phyloP scores from a whole-genome alignment of 176 grass and related monocot species.

The Eremochloa ophiuroides region DNA sequence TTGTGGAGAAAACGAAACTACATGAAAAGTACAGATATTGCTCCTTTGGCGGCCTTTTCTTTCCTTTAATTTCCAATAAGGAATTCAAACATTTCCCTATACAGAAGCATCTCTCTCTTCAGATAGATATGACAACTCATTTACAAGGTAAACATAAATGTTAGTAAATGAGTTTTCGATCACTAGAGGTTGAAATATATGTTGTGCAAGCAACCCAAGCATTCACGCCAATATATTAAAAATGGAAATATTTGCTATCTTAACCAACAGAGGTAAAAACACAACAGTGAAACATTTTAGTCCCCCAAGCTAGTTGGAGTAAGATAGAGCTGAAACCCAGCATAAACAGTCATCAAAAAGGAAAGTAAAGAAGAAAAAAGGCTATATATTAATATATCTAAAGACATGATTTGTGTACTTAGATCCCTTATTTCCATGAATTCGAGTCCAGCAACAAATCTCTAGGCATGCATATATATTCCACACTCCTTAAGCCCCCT shows the following conservation, averaged over 20 bases:
- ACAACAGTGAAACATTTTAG: background rate
- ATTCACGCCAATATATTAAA: background rate
- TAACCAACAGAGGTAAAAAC: background rate
- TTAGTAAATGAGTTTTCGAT: background rate
- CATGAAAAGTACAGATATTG: background rate
- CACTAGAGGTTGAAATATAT: background rate
- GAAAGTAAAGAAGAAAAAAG: background rate
- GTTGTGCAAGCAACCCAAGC: background rate
- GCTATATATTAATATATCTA: background rate
- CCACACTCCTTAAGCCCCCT: background rate
- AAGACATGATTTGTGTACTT: background rate
- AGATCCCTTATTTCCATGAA: background rate
- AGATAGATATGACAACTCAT: background rate
- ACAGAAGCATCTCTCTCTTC: background rate
- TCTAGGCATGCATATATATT: background rate
- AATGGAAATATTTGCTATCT: background rate
- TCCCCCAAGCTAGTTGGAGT: background rate
- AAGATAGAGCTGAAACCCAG: background rate
- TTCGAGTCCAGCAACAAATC: background rate
- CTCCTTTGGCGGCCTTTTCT: background rate
- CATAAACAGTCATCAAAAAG: no score
- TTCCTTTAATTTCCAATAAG: background rate
- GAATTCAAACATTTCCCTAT: background rate
- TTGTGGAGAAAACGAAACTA: background rate
- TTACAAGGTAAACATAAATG: background rate